Evolutionary conservation across 169 alveolate genomes (phyloP).

Genomic region (Plasmodium coatneyi): DNA sequence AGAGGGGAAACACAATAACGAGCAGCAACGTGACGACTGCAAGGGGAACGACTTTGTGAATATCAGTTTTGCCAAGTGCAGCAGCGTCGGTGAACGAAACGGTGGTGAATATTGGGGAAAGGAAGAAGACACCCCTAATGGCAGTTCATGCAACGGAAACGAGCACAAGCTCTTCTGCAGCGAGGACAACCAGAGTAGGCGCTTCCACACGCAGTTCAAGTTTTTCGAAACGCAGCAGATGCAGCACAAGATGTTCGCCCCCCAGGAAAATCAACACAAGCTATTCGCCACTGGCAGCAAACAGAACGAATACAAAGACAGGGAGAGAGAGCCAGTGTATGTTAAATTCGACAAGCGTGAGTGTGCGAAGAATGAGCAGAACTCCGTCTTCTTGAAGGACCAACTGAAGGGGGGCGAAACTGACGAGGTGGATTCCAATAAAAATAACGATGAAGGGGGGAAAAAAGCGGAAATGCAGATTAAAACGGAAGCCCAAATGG

Average conservation of each 20-base stretch:
- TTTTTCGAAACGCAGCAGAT: background rate
- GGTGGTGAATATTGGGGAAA: background rate
- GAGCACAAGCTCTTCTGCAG: background rate
- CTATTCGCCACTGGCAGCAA: background rate
- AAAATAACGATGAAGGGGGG: background rate
- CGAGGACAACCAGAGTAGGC: background rate
- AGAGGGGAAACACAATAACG: background rate
- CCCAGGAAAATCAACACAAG: background rate
- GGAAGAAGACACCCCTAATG: background rate
- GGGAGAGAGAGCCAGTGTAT: background rate
- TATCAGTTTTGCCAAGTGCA: background rate
- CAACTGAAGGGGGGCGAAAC: background rate
- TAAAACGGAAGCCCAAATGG: background rate
- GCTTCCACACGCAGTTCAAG: background rate
- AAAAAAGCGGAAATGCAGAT: background rate
- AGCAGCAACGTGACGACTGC: background rate
- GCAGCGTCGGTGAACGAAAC: background rate
- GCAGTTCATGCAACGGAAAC: background rate
- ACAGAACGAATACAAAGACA: slow-evolving; percentile 29
- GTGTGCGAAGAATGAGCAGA: slow-evolving; percentile 5
- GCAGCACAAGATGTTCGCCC: background rate
- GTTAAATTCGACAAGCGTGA: slow-evolving; percentile 43
- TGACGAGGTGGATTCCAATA: background rate
- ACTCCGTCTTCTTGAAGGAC: background rate
- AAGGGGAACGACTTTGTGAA: background rate